These are phyloP conservation scores for Pisolithus tinctorius DNA, from an alignment of 768 basidiomycete genomes.

Conservation along the genomic window DNA sequence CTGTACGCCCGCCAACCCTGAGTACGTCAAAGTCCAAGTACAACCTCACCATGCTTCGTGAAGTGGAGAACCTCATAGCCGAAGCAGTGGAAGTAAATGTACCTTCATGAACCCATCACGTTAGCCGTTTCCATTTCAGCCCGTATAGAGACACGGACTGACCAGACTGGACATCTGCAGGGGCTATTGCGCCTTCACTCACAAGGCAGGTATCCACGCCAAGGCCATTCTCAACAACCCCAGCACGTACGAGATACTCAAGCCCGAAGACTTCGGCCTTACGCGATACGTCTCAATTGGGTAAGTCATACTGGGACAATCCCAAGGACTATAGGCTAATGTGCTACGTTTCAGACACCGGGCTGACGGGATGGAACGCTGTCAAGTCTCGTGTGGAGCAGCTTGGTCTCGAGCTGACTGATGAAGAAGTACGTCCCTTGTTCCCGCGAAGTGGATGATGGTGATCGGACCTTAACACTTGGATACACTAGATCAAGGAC, in stretches of 20 bases:
- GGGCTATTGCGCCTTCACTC: constrained; percentile 99
- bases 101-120: constrained; percentile 93
- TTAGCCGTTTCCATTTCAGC: constrained; percentile 26
- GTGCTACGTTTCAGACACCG: constrained; percentile 55
- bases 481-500: constrained; percentile 72
- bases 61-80: constrained; percentile 97
- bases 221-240: constrained; percentile 99
- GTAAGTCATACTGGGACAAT: constrained; percentile 29
- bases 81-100: constrained; percentile 98
- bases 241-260: constrained; percentile 97
- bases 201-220: constrained; percentile 99
- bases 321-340: not conserved
- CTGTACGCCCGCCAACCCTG: constrained; percentile 96
- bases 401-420: constrained; percentile 80
- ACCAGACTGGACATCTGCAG: constrained; percentile 32
- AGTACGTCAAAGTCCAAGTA: constrained; percentile 99
- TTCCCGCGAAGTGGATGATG: not conserved
- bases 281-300: constrained; percentile 97
- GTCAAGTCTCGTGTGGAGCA: constrained; percentile 99
- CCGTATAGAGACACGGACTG: not conserved
- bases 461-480: constrained; percentile 1
- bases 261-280: constrained; percentile 98
- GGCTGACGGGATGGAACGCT: constrained; percentile 98
- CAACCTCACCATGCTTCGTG: constrained; percentile 93
- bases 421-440: constrained; percentile 60